Conservation (phyloP, 208 protist genomes). For the Acanthamoeba divionensis region DNA sequence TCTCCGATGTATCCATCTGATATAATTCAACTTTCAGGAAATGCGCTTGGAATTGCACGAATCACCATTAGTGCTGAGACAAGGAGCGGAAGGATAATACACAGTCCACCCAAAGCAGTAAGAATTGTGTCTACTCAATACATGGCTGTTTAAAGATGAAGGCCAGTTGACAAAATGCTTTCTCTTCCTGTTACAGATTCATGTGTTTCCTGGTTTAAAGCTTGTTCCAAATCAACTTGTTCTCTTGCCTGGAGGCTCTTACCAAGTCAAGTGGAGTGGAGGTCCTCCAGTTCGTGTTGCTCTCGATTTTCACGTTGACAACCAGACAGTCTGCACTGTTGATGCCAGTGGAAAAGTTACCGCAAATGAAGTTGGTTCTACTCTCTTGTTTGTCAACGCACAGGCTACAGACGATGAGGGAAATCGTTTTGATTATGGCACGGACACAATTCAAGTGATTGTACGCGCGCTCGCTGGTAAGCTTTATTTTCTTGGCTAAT, state of each 20-base stretch:
- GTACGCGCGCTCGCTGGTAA: conserved; percentile 25
- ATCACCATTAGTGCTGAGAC: conserved; percentile 11
- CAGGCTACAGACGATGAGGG: conserved; percentile 8
- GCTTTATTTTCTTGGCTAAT: too few relatives aligned
- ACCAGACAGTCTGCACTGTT: conserved; percentile 7
- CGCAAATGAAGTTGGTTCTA: conserved; percentile 10
- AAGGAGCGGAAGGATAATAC: neutral
- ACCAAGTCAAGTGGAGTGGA: conserved; percentile 42
- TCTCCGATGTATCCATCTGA: too few relatives aligned
- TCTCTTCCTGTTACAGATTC: neutral
- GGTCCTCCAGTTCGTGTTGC: conserved; percentile 42
- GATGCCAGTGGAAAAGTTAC: neutral
- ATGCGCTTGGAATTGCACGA: neutral
- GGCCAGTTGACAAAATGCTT: neutral
- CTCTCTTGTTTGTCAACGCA: neutral
- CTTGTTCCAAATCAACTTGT: neutral
- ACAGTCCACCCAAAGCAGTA: conserved; percentile 27
- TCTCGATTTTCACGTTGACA: neutral
- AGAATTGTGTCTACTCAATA: neutral
- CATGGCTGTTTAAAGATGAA: too few relatives aligned
- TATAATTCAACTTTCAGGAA: too few relatives aligned
- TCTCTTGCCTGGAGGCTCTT: conserved; percentile 16
- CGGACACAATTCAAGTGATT: neutral
- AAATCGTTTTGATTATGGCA: conserved; percentile 32
- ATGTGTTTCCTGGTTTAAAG: conserved; percentile 32